Evolutionary conservation across 2,329 filamentous ascomycete genomes (phyloP).

Genomic region (Ophiostoma quercus): DNA sequence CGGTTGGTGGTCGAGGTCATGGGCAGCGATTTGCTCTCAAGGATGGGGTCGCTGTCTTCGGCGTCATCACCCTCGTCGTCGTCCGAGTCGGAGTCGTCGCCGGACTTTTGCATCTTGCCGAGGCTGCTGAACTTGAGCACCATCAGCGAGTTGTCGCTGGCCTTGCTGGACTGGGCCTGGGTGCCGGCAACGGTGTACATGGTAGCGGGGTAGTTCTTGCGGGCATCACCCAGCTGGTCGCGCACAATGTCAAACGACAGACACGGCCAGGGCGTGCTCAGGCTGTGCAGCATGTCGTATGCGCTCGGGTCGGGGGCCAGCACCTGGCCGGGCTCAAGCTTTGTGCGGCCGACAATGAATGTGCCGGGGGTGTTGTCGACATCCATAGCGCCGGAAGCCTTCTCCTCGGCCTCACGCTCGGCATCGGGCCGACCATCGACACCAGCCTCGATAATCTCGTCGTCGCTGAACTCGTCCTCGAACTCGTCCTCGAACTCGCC

Average conservation of each 20-base stretch:
- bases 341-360: slow-evolving; percentile 91
- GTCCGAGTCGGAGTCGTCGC: slow-evolving; percentile 59
- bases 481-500: slow-evolving; percentile 94
- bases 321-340: slow-evolving; percentile 84
- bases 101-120: slow-evolving; percentile 64
- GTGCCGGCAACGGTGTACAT: slow-evolving; percentile 94
- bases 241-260: slow-evolving; percentile 89
- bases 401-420: slow-evolving; percentile 86
- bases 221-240: slow-evolving; percentile 79
- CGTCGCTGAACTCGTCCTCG: slow-evolving; percentile 77
- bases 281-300: slow-evolving; percentile 94
- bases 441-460: slow-evolving; percentile 90
- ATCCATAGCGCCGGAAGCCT: slow-evolving; percentile 72
- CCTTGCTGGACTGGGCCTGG: slow-evolving; percentile 70
- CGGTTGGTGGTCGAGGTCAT: slow-evolving; percentile 86
- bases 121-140: slow-evolving; percentile 94
- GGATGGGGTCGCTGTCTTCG: slow-evolving; percentile 78
- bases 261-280: slow-evolving; percentile 94
- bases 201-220: slow-evolving; percentile 89
- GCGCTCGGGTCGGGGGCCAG: slow-evolving; percentile 87
- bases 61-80: slow-evolving; percentile 59
- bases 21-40: slow-evolving; percentile 87
- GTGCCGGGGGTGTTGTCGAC: slow-evolving; percentile 72
- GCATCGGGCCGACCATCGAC: slow-evolving; percentile 89
- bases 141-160: slow-evolving; percentile 88